phyloP scores from a whole-genome alignment of 495 filamentous ascomycete genomes.

The Tuber magnatum region DNA sequence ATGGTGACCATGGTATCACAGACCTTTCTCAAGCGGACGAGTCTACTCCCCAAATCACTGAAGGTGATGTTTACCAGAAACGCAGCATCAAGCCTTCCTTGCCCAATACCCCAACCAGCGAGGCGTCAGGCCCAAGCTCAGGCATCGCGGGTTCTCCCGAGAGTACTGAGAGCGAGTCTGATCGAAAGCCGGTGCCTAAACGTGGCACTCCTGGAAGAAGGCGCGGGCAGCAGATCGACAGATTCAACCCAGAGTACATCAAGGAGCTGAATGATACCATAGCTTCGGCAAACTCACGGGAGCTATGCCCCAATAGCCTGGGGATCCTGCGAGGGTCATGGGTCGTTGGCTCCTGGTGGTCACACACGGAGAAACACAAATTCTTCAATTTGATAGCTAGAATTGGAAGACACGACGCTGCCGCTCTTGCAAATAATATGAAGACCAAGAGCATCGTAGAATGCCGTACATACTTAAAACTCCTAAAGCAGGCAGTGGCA shows the following conservation, averaged over 20 bases:
- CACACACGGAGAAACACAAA: constrained; percentile 56
- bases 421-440: constrained; percentile 57
- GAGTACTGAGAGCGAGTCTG: not conserved
- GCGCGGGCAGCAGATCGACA: constrained; percentile 22
- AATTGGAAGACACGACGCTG: constrained; percentile 55
- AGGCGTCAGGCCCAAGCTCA: not conserved
- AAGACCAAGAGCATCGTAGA: constrained; percentile 68
- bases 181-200: not conserved
- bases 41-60: not conserved
- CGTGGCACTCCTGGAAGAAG: constrained; percentile 6
- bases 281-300: constrained; percentile 42
- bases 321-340: constrained; percentile 9
- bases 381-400: constrained; percentile 61
- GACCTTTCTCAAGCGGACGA: constrained; percentile 2
- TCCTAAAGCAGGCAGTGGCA: constrained; percentile 51
- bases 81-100: too few relatives aligned
- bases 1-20: constrained; percentile 3
- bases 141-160: not conserved
- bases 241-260: constrained; percentile 52
- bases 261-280: constrained; percentile 55
- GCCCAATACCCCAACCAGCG: not conserved
- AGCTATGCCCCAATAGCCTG: constrained; percentile 13
- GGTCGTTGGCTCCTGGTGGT: constrained; percentile 51
- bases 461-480: constrained; percentile 57
- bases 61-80: not conserved